A percentile compares a stretch with the other conserved stretches of the same genome.
These are phyloP conservation scores for Solanum bulbocastanum DNA, from an alignment of 257 asterid genomes.

Conservation along the genomic window DNA sequence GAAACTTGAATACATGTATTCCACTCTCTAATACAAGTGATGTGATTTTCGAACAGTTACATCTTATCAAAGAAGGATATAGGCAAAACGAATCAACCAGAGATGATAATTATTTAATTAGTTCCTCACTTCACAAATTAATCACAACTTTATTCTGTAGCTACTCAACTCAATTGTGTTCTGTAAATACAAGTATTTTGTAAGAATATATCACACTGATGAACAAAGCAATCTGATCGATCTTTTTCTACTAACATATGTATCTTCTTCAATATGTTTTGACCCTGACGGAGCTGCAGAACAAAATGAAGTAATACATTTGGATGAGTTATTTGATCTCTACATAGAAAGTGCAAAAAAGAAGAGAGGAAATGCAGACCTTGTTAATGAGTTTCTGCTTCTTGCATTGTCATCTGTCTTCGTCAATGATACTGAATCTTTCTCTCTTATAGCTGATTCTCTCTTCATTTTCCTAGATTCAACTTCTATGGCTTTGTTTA, in stretches of 20 bases:
- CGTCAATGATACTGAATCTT: conserved; percentile 16
- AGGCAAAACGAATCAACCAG: not conserved
- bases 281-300: not conserved
- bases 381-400: conserved; percentile 30
- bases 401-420: conserved; percentile 34
- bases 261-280: not conserved
- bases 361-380: conserved; percentile 21
- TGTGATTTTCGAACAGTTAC: not conserved
- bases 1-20: not conserved
- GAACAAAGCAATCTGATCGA: not conserved
- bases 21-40: not conserved
- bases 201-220: not conserved
- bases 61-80: not conserved
- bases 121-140: not conserved
- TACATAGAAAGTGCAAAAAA: not conserved
- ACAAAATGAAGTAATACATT: not conserved
- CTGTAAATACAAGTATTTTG: not conserved
- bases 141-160: not conserved
- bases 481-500: conserved; percentile 50
- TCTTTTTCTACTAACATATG: not conserved
- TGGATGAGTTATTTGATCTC: not conserved
- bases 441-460: conserved; percentile 54
- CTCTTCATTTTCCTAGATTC: conserved; percentile 60
- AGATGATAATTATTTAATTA: not conserved
- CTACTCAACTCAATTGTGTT: not conserved